A percentile compares a stretch with the other conserved stretches of the same genome.
Evolutionary conservation across 768 basidiomycete species (phyloP).

Genomic region (Mycena epipterygia): DNA sequence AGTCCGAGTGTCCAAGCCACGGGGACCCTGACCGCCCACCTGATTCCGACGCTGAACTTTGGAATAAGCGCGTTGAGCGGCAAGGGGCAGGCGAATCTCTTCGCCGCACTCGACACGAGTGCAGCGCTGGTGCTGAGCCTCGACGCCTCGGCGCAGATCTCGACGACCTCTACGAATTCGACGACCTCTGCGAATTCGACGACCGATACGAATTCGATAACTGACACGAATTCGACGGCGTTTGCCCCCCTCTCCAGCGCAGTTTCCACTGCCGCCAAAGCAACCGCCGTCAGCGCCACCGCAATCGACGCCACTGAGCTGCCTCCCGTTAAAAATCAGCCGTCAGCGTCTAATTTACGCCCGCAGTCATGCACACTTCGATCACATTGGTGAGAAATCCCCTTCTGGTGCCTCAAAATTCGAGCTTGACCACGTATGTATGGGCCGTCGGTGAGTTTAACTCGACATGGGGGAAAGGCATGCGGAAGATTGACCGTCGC

Average conservation of each 20-base stretch:
- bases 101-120: constrained; percentile 41
- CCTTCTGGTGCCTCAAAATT: too few species aligned
- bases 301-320: background rate
- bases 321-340: background rate
- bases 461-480: too few species aligned
- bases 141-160: constrained; percentile 16
- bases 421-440: too few species aligned
- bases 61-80: constrained; percentile 40
- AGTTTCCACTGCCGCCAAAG: background rate
- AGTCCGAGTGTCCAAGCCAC: constrained; percentile 27
- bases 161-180: constrained; percentile 58
- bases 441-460: too few species aligned
- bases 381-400: too few species aligned
- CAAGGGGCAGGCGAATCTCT: constrained; percentile 26
- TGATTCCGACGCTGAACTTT: constrained; percentile 43
- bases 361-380: too few species aligned
- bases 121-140: constrained; percentile 36
- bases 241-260: background rate
- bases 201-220: background rate
- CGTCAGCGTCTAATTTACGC: too few species aligned
- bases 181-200: background rate
- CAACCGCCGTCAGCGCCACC: background rate
- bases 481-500: too few species aligned
- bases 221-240: background rate
- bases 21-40: constrained; percentile 42